Evolutionary conservation across 306 rosid species (phyloP), one percentile per base, ranked within the genome.

Genomic region (Clitoria ternatea): DNA sequence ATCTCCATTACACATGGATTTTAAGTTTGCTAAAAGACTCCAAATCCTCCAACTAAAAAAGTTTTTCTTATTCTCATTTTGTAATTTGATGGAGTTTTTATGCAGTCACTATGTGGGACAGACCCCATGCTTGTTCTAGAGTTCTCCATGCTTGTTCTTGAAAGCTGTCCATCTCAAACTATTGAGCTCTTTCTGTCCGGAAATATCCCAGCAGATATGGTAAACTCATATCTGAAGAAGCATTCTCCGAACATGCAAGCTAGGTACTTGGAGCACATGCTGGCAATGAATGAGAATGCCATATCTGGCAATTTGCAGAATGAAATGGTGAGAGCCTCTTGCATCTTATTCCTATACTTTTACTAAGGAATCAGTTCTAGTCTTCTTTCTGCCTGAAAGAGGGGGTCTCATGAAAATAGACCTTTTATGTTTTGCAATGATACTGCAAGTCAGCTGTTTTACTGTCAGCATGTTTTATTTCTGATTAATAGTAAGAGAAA

Each of bases 221-320:
- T 91, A 67, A 95, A 90, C 85, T 95, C 93, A 45, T 95, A 91
- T 81, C 86, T 95, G 92, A 91, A 95, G 90, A 92, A 87, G 77
- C 99, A 83, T 83, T 91, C 99, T 80, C 96, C 97, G 40, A 89
- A 78, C 83, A 87, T 91, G 99, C 99, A 91, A 83, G 90, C 91
- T 63, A 89, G 78, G 24, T 95, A 95, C 84, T 79, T 95, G 73
- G 99, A 91, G 72, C 91, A 91, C 78, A 95, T 95, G 97, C 97
- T 95, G 83, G 95, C 96, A 40, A 89, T 95, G 99, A 83, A 95
- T 73, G 96, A 91, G 87, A 85, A 84, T 77, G 94, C 96, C 17
- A 82, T 95, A 55, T 95, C 99, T 8, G 90, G 96, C 56, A 89
- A 91, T 83, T 87, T 95, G 85, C 97, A 91, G 83, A 95, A 87